Evolutionary conservation across 2,329 filamentous ascomycete species (phyloP), one percentile per base, ranked within the genome.

Genomic region (Ophiocordyceps sinensis): DNA sequence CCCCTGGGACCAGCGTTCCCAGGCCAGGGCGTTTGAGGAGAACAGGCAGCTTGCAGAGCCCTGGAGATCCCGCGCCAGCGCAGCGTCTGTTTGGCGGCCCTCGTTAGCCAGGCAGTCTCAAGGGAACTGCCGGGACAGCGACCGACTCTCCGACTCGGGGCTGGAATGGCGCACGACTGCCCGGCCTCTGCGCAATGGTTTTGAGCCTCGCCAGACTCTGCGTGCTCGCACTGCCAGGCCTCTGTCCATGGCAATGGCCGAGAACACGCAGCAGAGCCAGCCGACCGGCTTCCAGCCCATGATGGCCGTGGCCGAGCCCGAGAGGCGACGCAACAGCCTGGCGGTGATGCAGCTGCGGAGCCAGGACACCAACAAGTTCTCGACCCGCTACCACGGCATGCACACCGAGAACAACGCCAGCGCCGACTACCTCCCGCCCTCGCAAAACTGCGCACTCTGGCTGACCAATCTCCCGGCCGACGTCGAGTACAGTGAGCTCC

Each of bases 361-460:
- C 19, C 8, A 14, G 5, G 39, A 23, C 12, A 41, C 39, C 3
- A 31, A 34, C 40, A 49, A 44, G 17, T 59, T 64, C 48, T 64
- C 61, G 0, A 34, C 40, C n/a, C 55, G 53, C 37, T 64, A 64
- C 41, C 54, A 53, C 37, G 61, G 61, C 12, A 59, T 60, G 44
- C 60, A 62, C 37, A 60, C 50, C 6, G 45, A 51, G 5, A 50
- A 47, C 14, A 64, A 64, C 39, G 61, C 61, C 32, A 62, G 60
- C 41, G 52, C 52, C 3, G 49, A 57, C 12, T 41, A 54, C 21
- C 53, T 64, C 5, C 9, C 44, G 0, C 41, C 53, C 1, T 53
- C 57, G 11, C 41, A 62, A 28, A 75, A 73, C 52, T 72, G 70
- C 28, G 62, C 68, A 0, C 55, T 76, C 1, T 76, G 70, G 65